Base-by-base conservation (phyloP, 2,329 filamentous ascomycete genomes). In the Aspergillus flavus region DNA sequence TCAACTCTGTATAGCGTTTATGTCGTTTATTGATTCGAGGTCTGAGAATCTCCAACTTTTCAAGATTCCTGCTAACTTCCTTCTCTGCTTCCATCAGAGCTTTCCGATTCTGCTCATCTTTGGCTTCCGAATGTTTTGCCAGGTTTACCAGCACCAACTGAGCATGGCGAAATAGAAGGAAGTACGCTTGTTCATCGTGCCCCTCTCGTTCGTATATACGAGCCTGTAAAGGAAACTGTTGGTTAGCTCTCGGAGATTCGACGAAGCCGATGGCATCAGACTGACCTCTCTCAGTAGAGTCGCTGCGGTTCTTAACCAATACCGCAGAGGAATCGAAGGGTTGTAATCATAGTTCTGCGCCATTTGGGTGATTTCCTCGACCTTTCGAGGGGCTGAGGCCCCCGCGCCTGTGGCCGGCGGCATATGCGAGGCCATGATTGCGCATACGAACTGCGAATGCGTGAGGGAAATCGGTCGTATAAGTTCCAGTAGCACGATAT, bases 121-220 rank as follows among this genome's bases (percentile, higher is more conserved):
- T 90, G 53, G 87, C 87, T 61, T 95, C 88, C 1, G 94, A 93
- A 71, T 98, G 95, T 1, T 82, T 85, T 0, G 87, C 84, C 10
- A 99, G 83, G 59, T 90, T 85, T 7, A 92, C 86, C 32, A 97
- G 82, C 28, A 97, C 87, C n/a, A 99, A 87, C 59, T 90, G 85
- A 11, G 93, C 93, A 79, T 96, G 93, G 69, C 95, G 89, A 75
- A 95, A 92, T n/a, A 96, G 86, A 63, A 98, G 88, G 60, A 97
- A 86, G 77, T 96, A 99, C 5, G 94, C 92, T 73, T 95, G 91
- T 71, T 93, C 88, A 67, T 93, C 88, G 78, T 97, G 94, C 72
- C 90, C 90, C 78, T 98, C 94, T 48, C 86, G 86, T 72, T 95
- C 86, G 75, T 97, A 97, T 70, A 94, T 92, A 58, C 87, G 85